Conservation (phyloP, 2,329 filamentous ascomycete species). For the Ceratocystis variospora region DNA sequence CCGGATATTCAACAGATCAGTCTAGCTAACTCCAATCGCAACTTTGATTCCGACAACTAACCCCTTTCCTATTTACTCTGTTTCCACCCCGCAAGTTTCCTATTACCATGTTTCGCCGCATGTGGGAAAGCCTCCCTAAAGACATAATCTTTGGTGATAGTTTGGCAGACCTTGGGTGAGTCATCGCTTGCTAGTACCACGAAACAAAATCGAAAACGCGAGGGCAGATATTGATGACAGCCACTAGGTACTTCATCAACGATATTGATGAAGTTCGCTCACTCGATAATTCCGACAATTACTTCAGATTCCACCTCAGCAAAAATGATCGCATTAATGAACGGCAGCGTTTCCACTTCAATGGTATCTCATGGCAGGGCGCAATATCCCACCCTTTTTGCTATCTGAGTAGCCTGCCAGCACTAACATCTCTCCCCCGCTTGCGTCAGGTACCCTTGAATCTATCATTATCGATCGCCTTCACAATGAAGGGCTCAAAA, state of each 20-base stretch:
- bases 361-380: slow-evolving; percentile 37
- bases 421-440: not conserved
- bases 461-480: slow-evolving; percentile 50
- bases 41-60: too few species aligned
- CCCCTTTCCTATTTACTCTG: not conserved
- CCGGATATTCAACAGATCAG: not conserved
- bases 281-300: slow-evolving; percentile 50
- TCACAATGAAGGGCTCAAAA: slow-evolving; percentile 42
- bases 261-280: slow-evolving; percentile 59
- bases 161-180: slow-evolving; percentile 59
- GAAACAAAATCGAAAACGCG: too few species aligned
- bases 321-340: slow-evolving; percentile 66
- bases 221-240: not conserved
- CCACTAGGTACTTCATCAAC: slow-evolving; percentile 61
- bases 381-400: not conserved
- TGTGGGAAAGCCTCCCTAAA: slow-evolving; percentile 51
- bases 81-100: not conserved
- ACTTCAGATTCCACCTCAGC: slow-evolving; percentile 62
- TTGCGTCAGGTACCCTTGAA: slow-evolving; percentile 44
- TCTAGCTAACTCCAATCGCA: too few species aligned
- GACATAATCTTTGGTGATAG: slow-evolving; percentile 54
- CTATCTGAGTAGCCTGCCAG: not conserved
- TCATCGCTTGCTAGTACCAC: not conserved
- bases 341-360: slow-evolving; percentile 58
- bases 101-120: slow-evolving; percentile 59